These are phyloP conservation scores for Pythium sp. DNA, from an alignment of 352 stramenopile genomes.

Conservation along the genomic window DNA sequence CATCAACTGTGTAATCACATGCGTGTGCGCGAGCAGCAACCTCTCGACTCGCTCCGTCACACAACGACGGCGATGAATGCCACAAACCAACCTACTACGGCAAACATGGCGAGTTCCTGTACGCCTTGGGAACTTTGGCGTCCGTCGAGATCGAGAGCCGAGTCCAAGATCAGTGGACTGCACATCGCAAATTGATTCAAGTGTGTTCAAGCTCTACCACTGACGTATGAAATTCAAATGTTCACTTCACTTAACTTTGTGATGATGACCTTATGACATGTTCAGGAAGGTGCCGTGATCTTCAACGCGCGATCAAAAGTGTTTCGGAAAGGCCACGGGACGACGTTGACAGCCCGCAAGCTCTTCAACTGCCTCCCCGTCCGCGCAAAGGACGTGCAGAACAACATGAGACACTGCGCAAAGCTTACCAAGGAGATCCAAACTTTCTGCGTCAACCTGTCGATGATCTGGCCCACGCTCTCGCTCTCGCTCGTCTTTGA, in stretches of 20 bases:
- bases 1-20: background rate
- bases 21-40: slow-evolving; percentile 28
- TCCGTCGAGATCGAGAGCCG: slow-evolving; percentile 69
- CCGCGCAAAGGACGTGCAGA: slow-evolving; percentile 37
- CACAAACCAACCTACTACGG: slow-evolving; percentile 31
- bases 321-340: slow-evolving; percentile 39
- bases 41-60: slow-evolving; percentile 17
- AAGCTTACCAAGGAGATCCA: slow-evolving; percentile 42
- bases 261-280: background rate
- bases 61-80: background rate
- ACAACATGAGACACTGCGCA: slow-evolving; percentile 29
- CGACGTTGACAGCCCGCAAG: slow-evolving; percentile 39
- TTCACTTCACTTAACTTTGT: background rate
- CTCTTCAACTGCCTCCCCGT: slow-evolving; percentile 70
- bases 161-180: slow-evolving; percentile 47
- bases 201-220: slow-evolving; percentile 19
- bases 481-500: slow-evolving; percentile 55
- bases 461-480: slow-evolving; percentile 72
- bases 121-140: slow-evolving; percentile 37
- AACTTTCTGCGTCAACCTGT: slow-evolving; percentile 49
- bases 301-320: slow-evolving; percentile 55
- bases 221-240: background rate
- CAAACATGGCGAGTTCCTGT: slow-evolving; percentile 47
- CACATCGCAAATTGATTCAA: slow-evolving; percentile 66
- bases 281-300: slow-evolving; percentile 43